These are phyloP conservation scores for Combretum micranthum DNA, from an alignment of 345 rosid genomes.

Conservation along the genomic window DNA sequence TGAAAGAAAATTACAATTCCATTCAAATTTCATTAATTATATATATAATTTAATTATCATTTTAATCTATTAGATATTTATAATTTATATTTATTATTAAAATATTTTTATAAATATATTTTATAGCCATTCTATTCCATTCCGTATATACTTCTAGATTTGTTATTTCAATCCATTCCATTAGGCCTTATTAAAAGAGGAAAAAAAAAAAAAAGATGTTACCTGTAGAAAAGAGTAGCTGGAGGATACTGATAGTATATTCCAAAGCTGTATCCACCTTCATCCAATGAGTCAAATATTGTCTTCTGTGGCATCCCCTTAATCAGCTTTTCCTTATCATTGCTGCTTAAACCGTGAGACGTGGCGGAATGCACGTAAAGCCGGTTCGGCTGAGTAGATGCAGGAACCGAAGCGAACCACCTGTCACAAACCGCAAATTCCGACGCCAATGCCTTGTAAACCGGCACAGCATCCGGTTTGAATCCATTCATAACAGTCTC, in stretches of 20 bases:
- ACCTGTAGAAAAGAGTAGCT: conserved; percentile 16
- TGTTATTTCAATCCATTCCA: too few species aligned
- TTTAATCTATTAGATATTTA: too few species aligned
- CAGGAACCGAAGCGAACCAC: conserved; percentile 11
- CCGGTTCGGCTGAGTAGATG: conserved; percentile 17
- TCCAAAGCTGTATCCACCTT: conserved; percentile 8
- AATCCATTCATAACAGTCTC: conserved; percentile 16
- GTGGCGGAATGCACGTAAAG: conserved; percentile 16
- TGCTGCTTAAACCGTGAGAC: conserved; percentile 15
- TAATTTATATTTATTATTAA: too few species aligned
- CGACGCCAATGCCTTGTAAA: conserved; percentile 11
- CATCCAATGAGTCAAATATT: conserved; percentile 16
- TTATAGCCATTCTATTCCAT: too few species aligned
- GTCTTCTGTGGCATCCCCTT: conserved; percentile 17
- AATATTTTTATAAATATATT: too few species aligned
- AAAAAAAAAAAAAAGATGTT: background rate
- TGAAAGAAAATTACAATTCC: too few species aligned
- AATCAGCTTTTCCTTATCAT: conserved; percentile 9
- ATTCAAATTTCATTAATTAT: too few species aligned
- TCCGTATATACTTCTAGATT: too few species aligned
- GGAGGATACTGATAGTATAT: conserved; percentile 16
- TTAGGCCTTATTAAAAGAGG: too few species aligned
- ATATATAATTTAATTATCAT: too few species aligned
- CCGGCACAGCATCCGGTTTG: conserved; percentile 7
- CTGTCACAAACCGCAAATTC: conserved; percentile 17